Base-by-base conservation (phyloP, 139 green algal species). In the Tetradesmus lagerheimii region DNA sequence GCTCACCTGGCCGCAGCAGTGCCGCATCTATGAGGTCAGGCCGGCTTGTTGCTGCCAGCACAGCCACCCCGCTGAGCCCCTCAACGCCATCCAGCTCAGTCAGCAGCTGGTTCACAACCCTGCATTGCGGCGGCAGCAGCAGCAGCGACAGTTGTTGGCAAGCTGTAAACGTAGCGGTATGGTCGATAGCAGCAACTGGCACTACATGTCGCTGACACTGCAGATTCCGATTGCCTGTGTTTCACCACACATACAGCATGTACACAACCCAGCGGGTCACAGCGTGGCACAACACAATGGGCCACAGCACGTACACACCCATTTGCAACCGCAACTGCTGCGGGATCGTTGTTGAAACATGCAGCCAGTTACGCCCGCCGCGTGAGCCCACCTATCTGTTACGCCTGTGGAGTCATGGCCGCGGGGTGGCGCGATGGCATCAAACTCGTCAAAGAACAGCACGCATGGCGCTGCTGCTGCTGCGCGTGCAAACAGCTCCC, bases 391-490 rank as follows among this genome's bases (percentile, higher is more conserved):
- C 93, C 93, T 83, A 92, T 99, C 97, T 0, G 96, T 98, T 31
- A 99, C 97, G 16, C 97, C 97, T 11, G 96, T 99, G 87, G 96
- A 98, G 94, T 99, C 98, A 82, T 98, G 96, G 39, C 98, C 98
- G 4, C 98, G 91, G 50, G 96, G 94, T 4, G 97, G 97, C 18
- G 97, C 98, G 53, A 99, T 98, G 77, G 98, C 96, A 88, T 99
- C 98, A 90, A 99, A 99, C 94, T 99, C 98, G 88, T 99, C 98
- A 92, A 99, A 99, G 93, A 99, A 99, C 25, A 99, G 95, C n/a
- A 99, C 94, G 90, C 97, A 99, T 8, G 98, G 98, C 0, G 97
- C 97, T 5, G 98, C 97, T 0, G 94, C 93, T 12, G 93, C 77
- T 0, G 98, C 98, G 2, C 94, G 93, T n/a, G 89, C 87, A 92